Evolutionary conservation across 163 green algal species (phyloP).

Genomic region (Chlamydomonas reinhardtii): DNA sequence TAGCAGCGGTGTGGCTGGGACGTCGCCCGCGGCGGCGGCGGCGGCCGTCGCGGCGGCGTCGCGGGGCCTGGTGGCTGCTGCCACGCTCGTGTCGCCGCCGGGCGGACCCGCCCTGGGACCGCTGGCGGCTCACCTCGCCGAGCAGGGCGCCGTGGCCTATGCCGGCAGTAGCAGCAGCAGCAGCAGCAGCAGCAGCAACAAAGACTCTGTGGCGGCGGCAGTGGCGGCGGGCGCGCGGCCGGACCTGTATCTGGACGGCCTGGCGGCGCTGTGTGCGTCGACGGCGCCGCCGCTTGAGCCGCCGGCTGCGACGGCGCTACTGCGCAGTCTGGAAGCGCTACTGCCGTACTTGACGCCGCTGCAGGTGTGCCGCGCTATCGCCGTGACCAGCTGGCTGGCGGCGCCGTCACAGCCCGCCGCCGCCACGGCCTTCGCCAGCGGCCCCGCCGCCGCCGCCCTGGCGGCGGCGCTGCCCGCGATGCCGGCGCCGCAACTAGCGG

Average conservation of each 20-base stretch:
- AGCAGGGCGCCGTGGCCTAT: not conserved
- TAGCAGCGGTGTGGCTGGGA: not conserved
- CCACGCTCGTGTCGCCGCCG: not conserved
- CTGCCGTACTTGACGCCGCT: not conserved
- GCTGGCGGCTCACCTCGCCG: not conserved
- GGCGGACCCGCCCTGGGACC: not conserved
- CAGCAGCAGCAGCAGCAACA: not conserved
- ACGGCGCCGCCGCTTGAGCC: not conserved
- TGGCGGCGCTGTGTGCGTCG: not conserved
- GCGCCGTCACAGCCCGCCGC: not conserved
- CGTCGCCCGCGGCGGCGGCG: not conserved
- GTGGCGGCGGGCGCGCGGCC: not conserved
- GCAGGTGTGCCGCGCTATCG: slow-evolving; percentile 4
- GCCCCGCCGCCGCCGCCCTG: slow-evolving; percentile 10
- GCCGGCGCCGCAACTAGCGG: slow-evolving; percentile 1
- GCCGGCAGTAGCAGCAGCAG: not conserved
- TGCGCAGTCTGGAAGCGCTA: not conserved
- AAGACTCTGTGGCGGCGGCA: not conserved
- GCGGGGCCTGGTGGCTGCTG: not conserved
- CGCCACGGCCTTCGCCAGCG: not conserved
- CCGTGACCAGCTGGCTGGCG: not conserved
- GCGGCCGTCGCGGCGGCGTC: not conserved
- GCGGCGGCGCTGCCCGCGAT: not conserved
- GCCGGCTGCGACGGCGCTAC: not conserved
- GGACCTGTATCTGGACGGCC: not conserved